Base-by-base conservation (phyloP, 345 rosid genomes). In the Euphorbia lathyris region DNA sequence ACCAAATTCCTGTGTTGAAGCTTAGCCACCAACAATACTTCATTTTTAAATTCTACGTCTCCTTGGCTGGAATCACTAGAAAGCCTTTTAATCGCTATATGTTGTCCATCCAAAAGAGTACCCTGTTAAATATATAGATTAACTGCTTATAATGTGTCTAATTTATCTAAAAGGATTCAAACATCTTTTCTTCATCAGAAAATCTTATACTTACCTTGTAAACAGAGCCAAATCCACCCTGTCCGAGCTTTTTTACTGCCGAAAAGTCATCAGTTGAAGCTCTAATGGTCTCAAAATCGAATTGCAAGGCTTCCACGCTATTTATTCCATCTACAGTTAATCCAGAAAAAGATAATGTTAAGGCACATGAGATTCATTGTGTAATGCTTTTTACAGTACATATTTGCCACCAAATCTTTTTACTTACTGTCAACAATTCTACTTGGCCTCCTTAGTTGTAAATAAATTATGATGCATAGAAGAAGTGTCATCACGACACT, bases 181-280 rank as follows among this genome's bases (percentile, higher is more conserved):
- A 19, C 17, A 20, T 51, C 56, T 6, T 51, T 50, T 19, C 56
- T 19, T 19, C 22, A 29, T 34, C 12, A 9, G 7, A 32, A 5
- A 34, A 29, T 51, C 9, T 19, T 51, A 19, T 19, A 20, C 29
- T 64, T 52, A 52, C 70, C 71, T 55, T 67, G 30, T 67, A 67
- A 55, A 67, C 71, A 53, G 63, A 4, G 1, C 71, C 71, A 53
- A 67, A 67, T 36, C 71, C 71, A 34, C 71, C 63, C 22, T 30
- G 1, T 59, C 58, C 66, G 8, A 69, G 48, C 66, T 30, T 69
- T 26, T 69, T 69, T 11, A 29, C 47, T 16, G 47, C 58, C 3
- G 66, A 69, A 47, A 69, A 69, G 16, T 69, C 9, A 47, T 69
- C 23, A n/a, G 65, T 69, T 47, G 66, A 42, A 29, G 2, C 65